These are phyloP conservation scores for Musa acuminata DNA, from an alignment of 176 grass and related monocot species.

Conservation along the genomic window DNA sequence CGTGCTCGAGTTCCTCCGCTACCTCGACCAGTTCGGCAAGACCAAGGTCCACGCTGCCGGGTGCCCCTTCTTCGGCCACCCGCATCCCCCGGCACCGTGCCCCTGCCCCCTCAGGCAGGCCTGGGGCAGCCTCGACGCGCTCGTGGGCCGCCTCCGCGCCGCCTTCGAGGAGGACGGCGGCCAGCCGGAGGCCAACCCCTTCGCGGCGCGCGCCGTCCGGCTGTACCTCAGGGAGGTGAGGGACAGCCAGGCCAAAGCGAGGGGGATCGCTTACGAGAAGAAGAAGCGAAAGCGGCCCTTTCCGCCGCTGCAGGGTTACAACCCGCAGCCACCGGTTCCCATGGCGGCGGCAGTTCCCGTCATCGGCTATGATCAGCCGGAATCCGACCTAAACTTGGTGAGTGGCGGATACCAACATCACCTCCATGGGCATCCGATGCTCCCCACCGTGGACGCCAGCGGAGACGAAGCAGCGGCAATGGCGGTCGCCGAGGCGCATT, in stretches of 20 bases:
- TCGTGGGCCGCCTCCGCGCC: constrained; percentile 67
- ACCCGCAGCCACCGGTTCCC: too few relatives aligned
- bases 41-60: constrained; percentile 53
- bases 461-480: neutral
- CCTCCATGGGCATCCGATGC: neutral
- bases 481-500: neutral
- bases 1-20: constrained; percentile 72
- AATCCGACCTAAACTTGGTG: neutral
- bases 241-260: constrained; percentile 20
- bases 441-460: neutral
- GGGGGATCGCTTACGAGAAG: constrained; percentile 23
- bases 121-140: constrained; percentile 70
- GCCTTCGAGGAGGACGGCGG: constrained; percentile 82
- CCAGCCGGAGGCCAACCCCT: constrained; percentile 55
- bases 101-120: constrained; percentile 56
- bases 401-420: neutral
- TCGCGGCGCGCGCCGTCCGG: constrained; percentile 50
- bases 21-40: constrained; percentile 82
- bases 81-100: constrained; percentile 49
- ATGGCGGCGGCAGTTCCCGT: too few relatives aligned
- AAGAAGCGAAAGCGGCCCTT: constrained; percentile 38
- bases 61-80: constrained; percentile 72
- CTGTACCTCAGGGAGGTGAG: constrained; percentile 65
- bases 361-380: neutral
- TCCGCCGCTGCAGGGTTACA: constrained; percentile 20